Base-by-base conservation (phyloP, 768 basidiomycete genomes). In the Mycena galopus region DNA sequence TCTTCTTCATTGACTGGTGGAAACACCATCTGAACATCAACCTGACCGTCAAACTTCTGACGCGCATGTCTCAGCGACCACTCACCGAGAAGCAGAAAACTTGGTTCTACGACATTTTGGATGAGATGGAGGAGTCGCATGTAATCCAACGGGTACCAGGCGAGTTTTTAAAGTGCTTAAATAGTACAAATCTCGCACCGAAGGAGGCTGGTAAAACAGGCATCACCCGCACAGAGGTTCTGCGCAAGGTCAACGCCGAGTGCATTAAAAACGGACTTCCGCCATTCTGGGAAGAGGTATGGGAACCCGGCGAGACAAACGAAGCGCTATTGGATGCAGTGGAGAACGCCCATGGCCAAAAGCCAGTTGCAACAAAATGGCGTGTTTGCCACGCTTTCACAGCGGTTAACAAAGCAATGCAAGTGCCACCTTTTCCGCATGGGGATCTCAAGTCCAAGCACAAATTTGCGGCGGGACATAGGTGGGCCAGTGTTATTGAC, bases 361-460 rank as follows among this genome's bases (percentile, higher is more conserved):
- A n/a, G 10, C 39, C 57, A 11, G 47, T 32, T 21, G 30, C 57
- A 12, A 67, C 56, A 3, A 67, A 67, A 35, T 67, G 66, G 66
- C 29, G 66, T 19, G 66, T 67, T 2, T 67, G 66, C 19, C 66
- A 67, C 30, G 66, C 25, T 0, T 71, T 65, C 29, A 65, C 62
- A 1, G 69, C 62, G 1, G 51, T 69, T 9, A 69, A 69, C 39
- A 63, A 62, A 11, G 57, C 57, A 7, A 35, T 50, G 1, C 60
- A 80, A 30, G 68, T 82, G 0, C 73, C 80, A 3, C 77, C 59
- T 76, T 76, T 85, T 69, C 79, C 78, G 0, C 83, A 84, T 27
- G 81, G 86, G 0, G 80, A 87, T 67, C 81, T 88, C 0, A 42
- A 74, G 1, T 73, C 76, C 0, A 87, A 86, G 60, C 85, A 88